These are phyloP conservation scores for Boletus subcaerulescens DNA, from an alignment of 768 basidiomycete species.

Conservation along the genomic window DNA sequence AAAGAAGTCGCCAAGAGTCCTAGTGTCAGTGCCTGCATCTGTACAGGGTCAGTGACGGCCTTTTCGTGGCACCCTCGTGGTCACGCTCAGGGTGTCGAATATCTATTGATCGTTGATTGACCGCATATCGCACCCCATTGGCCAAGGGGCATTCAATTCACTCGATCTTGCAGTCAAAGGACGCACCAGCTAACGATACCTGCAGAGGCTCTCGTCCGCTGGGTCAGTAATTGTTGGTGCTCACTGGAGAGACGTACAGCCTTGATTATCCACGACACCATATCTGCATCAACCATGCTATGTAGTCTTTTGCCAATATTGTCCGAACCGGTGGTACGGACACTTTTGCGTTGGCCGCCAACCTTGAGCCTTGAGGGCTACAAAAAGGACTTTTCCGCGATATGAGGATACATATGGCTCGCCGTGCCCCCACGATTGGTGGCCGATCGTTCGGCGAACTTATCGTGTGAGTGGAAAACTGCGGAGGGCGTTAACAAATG, in stretches of 20 bases:
- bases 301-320: neutral
- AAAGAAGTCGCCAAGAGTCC: neutral
- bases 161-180: neutral
- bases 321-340: neutral
- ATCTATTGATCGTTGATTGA: conserved; percentile 13
- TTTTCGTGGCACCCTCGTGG: conserved; percentile 15
- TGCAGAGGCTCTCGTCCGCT: too few species aligned
- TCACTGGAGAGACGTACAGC: conserved; percentile 7
- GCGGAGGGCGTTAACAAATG: neutral
- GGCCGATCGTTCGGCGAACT: neutral
- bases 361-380: neutral
- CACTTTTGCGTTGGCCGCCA: neutral
- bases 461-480: conserved; percentile 1
- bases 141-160: neutral
- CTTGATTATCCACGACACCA: neutral
- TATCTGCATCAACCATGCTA: conserved; percentile 1
- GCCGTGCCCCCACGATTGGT: neutral
- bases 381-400: neutral
- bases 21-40: conserved; percentile 2
- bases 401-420: neutral
- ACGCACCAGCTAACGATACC: neutral
- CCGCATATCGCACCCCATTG: neutral
- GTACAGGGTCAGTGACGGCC: conserved; percentile 1
- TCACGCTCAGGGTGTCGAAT: neutral
- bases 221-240: neutral